phyloP scores from a whole-genome alignment of 257 asterid genomes.

The Rauvolfia tetraphylla region DNA sequence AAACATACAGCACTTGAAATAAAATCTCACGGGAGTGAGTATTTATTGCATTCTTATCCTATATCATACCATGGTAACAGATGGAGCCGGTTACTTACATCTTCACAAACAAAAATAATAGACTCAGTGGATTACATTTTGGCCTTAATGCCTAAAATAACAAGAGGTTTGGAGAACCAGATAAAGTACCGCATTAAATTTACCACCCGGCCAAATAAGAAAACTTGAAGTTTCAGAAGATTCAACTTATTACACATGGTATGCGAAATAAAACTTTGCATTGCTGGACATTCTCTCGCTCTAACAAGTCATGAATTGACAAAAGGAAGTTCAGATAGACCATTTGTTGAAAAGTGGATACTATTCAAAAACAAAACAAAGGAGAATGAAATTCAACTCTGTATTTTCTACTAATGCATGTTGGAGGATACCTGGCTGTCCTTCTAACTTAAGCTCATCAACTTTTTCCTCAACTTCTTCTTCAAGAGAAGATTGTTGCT shows the following conservation, averaged over 20 bases:
- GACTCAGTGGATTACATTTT: no score
- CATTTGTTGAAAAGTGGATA: background rate
- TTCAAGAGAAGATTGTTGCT: constrained; percentile 27
- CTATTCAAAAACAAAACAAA: background rate
- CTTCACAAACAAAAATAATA: no score
- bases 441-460: constrained; percentile 47
- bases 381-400: background rate
- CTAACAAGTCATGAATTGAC: background rate
- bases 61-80: no score
- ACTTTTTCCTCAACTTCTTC: constrained; percentile 54
- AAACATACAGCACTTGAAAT: no score
- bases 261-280: background rate
- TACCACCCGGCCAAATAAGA: background rate
- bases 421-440: constrained; percentile 45
- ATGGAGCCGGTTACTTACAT: no score
- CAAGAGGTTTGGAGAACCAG: no score
- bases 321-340: background rate
- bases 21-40: no score
- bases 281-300: no score
- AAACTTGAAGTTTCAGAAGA: background rate
- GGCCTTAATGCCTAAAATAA: no score
- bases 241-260: background rate
- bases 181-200: background rate
- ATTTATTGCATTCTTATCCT: no score
- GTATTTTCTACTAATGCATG: no score